Evolutionary conservation across 805 yeast species (phyloP).

Genomic region (Kuraishia borneana): DNA sequence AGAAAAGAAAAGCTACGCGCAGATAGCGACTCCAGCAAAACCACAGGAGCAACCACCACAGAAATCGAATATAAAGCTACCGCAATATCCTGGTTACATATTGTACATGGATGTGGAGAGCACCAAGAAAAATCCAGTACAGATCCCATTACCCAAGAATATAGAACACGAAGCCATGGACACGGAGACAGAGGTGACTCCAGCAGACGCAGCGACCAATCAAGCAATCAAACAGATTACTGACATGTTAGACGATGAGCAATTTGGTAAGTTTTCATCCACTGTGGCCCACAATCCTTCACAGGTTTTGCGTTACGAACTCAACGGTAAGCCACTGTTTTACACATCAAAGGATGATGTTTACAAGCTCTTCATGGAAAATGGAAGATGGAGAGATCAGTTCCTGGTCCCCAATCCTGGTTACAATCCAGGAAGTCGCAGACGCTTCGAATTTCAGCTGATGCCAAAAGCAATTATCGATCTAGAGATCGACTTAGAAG

Average conservation of each 20-base stretch:
- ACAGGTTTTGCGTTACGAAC: slow-evolving; percentile 79
- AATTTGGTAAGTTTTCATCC: slow-evolving; percentile 70
- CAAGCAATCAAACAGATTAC: slow-evolving; percentile 38
- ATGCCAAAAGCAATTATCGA: slow-evolving; percentile 92
- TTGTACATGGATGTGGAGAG: slow-evolving; percentile 66
- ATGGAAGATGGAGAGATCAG: slow-evolving; percentile 12
- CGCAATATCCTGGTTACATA: slow-evolving; percentile 54
- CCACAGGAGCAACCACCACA: slow-evolving; percentile 15
- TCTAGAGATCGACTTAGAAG: slow-evolving; percentile 42
- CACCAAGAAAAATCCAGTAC: slow-evolving; percentile 36
- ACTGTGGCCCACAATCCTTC: slow-evolving; percentile 71
- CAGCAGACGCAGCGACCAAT: slow-evolving; percentile 15
- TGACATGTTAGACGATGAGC: slow-evolving; percentile 57
- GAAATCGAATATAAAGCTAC: slow-evolving; percentile 17
- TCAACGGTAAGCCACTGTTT: slow-evolving; percentile 68
- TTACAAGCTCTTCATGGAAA: slow-evolving; percentile 27
- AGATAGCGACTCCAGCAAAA: slow-evolving; percentile 4
- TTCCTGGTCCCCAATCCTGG: slow-evolving; percentile 44
- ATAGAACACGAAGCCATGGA: slow-evolving; percentile 41
- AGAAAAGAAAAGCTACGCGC: slow-evolving; percentile 2
- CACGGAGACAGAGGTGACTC: slow-evolving; percentile 23
- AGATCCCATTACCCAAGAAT: slow-evolving; percentile 27
- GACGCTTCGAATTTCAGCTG: slow-evolving; percentile 77
- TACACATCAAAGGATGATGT: slow-evolving; percentile 55
- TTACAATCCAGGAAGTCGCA: slow-evolving; percentile 43